phyloP scores from a whole-genome alignment of 305 asterid genomes.

The Fraxinus greggii region DNA sequence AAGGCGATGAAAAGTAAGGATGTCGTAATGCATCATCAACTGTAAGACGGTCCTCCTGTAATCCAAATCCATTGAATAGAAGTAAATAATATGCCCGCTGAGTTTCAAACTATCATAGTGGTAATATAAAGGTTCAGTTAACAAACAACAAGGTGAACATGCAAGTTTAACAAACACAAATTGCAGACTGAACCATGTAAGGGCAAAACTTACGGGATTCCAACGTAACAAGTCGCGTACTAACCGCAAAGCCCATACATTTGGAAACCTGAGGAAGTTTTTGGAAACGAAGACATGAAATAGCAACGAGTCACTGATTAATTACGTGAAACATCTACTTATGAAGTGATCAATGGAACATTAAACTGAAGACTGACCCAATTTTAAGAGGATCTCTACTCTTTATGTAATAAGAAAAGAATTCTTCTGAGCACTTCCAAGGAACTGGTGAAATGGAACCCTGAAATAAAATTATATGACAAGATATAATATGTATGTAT shows the following conservation, averaged over 20 bases:
- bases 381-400: conserved; percentile 90
- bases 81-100: neutral
- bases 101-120: conserved; percentile 7
- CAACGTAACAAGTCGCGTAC: conserved; percentile 79
- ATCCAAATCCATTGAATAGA: conserved; percentile 15
- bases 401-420: conserved; percentile 67
- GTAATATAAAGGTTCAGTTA: neutral
- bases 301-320: neutral
- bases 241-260: conserved; percentile 71
- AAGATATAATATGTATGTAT: neutral
- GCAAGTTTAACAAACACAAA: neutral
- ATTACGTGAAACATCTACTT: neutral
- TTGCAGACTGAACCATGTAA: conserved; percentile 10
- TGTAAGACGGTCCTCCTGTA: conserved; percentile 75
- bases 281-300: neutral
- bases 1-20: conserved; percentile 63
- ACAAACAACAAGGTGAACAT: neutral
- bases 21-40: conserved; percentile 85
- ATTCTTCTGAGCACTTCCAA: conserved; percentile 96
- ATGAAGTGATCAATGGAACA: conserved; percentile 4
- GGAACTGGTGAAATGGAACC: conserved; percentile 80
- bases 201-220: conserved; percentile 78
- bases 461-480: conserved; percentile 34
- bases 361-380: conserved; percentile 54
- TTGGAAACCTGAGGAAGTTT: conserved; percentile 67